Evolutionary conservation across 176 grass and related monocot species (phyloP).

Genomic region (Secale cereale): DNA sequence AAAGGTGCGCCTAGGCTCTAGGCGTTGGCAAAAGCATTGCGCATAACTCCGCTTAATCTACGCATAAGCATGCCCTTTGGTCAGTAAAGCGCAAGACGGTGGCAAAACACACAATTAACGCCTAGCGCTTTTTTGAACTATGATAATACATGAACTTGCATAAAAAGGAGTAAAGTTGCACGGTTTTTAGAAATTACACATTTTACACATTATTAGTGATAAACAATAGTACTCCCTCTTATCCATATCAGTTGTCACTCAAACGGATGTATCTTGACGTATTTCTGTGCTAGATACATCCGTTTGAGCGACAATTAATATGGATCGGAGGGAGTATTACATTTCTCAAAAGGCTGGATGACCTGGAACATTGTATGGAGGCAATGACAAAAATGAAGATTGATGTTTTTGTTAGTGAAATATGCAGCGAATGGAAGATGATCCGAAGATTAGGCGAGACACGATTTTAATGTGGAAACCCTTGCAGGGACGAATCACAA

Average conservation of each 20-base stretch:
- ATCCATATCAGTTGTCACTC: too few relatives aligned
- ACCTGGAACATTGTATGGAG: background rate
- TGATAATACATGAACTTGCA: background rate
- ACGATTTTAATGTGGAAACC: background rate
- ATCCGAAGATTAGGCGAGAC: background rate
- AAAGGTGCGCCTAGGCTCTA: too few relatives aligned
- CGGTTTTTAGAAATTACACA: background rate
- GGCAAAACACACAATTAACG: too few relatives aligned
- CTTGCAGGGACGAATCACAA: background rate
- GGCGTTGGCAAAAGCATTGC: too few relatives aligned
- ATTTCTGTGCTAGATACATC: too few relatives aligned
- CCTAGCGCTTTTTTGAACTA: too few relatives aligned
- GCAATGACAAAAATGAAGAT: constrained; percentile 10
- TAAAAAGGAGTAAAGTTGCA: background rate
- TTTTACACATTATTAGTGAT: background rate
- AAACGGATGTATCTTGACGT: too few relatives aligned
- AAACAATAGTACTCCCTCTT: background rate
- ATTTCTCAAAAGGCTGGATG: constrained; percentile 7
- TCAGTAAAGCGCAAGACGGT: too few relatives aligned
- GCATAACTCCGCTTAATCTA: too few relatives aligned
- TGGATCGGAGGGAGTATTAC: background rate
- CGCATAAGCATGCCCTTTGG: too few relatives aligned
- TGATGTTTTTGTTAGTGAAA: background rate
- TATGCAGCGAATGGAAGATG: background rate
- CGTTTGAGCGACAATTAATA: too few relatives aligned